Evolutionary conservation across 2,329 filamentous ascomycete species (phyloP).

Genomic region (Calonectria honghensis): DNA sequence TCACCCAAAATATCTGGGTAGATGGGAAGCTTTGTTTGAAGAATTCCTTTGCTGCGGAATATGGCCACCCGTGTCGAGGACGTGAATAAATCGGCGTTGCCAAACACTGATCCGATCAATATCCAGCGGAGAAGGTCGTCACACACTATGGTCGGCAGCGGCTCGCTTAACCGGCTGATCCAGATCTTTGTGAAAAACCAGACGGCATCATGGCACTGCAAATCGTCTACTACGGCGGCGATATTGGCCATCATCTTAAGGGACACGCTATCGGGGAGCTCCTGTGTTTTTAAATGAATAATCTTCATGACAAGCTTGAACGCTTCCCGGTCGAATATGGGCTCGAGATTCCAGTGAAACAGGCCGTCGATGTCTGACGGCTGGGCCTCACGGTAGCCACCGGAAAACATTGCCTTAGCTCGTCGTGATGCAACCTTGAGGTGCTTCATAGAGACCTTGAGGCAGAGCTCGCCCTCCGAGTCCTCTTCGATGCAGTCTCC

Average conservation of each 20-base stretch:
- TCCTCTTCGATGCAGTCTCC: not conserved
- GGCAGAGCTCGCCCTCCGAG: not conserved
- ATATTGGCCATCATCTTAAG: constrained; percentile 18
- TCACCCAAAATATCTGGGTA: constrained; percentile 11
- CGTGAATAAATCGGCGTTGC: not conserved
- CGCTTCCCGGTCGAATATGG: constrained; percentile 4
- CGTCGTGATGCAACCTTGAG: constrained; percentile 8
- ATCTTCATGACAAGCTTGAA: constrained; percentile 20
- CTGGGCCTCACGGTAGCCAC: constrained; percentile 7
- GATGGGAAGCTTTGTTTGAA: not conserved
- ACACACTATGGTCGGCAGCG: not conserved
- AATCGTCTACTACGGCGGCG: constrained; percentile 16
- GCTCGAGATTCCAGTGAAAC: constrained; percentile 11
- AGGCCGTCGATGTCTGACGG: constrained; percentile 9
- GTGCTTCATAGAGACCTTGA: constrained; percentile 20
- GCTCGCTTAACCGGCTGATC: constrained; percentile 3
- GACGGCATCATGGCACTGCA: constrained; percentile 24
- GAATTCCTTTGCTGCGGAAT: not conserved
- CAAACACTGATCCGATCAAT: constrained; percentile 1
- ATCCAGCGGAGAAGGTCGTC: constrained; percentile 11
- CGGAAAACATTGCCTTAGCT: constrained; percentile 2
- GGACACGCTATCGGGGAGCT: constrained; percentile 10
- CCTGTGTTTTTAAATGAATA: constrained; percentile 15
- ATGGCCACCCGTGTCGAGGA: constrained; percentile 1
- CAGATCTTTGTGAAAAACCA: constrained; percentile 16